A percentile compares a stretch with the other conserved stretches of the same genome.
Conservation (phyloP, 352 stramenopile species). For the Sclerospora graminicola region DNA sequence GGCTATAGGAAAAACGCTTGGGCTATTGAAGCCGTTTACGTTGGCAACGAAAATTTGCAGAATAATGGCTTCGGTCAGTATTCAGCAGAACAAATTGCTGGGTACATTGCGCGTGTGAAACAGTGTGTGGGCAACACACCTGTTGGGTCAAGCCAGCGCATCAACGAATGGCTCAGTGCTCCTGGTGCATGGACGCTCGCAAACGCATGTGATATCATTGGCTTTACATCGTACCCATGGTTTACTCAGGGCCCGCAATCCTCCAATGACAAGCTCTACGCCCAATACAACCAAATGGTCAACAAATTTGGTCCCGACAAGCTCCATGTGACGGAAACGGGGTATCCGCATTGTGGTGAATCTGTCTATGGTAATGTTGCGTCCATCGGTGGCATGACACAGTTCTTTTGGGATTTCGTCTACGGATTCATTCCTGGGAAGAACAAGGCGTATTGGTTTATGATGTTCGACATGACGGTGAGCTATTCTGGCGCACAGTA, state of each 20-base stretch:
- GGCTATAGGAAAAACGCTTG: conserved; percentile 23
- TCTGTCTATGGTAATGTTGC: conserved; percentile 19
- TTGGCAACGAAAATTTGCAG: conserved; percentile 62
- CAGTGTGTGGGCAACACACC: conserved; percentile 32
- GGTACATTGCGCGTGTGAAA: conserved; percentile 38
- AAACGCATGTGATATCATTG: conserved; percentile 18
- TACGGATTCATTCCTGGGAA: conserved; percentile 3
- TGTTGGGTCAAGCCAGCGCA: conserved; percentile 54
- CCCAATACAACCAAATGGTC: conserved; percentile 33
- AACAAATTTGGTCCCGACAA: conserved; percentile 29
- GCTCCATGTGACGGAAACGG: conserved; percentile 44
- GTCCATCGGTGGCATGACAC: conserved; percentile 22
- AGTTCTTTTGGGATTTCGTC: conserved; percentile 34
- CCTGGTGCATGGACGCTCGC: conserved; percentile 20
- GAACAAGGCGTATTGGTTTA: conserved; percentile 36
- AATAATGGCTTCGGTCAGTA: conserved; percentile 31
- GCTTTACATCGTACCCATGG: conserved; percentile 40
- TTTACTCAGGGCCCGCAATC: conserved; percentile 24
- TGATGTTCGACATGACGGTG: conserved; percentile 47
- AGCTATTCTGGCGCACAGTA: conserved; percentile 32
- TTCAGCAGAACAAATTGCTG: conserved; percentile 25
- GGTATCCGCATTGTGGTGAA: conserved; percentile 32
- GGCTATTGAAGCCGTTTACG: conserved; percentile 49
- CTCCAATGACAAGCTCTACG: conserved; percentile 40
- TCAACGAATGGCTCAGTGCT: conserved; percentile 44